These are phyloP conservation scores for Sporisorium iseilematis-ciliati DNA, from an alignment of 1,284 basidiomycete species.

Conservation along the genomic window DNA sequence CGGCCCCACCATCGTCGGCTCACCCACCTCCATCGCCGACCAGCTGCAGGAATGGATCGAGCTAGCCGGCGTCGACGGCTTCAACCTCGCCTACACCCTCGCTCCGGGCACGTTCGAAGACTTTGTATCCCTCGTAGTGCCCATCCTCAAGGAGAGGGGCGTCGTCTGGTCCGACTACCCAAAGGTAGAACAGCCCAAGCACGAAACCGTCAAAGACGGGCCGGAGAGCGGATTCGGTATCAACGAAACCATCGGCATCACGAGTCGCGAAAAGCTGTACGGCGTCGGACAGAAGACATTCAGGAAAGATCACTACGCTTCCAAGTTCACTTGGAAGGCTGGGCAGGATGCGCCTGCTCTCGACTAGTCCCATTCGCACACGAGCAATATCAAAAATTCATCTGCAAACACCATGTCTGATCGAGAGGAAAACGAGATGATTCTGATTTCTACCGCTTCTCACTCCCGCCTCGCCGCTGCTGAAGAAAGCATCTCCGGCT, in stretches of 20 bases:
- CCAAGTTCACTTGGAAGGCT: constrained; percentile 62
- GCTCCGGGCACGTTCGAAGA: constrained; percentile 63
- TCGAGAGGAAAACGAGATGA: no score
- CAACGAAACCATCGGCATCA: constrained; percentile 52
- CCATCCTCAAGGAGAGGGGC: constrained; percentile 60
- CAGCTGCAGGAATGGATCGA: constrained; percentile 61
- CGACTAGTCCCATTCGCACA: constrained; percentile 14
- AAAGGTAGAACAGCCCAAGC: constrained; percentile 13
- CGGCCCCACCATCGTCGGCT: constrained; percentile 60
- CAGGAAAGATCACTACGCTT: constrained; percentile 60
- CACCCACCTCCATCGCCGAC: constrained; percentile 48
- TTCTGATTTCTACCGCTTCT: no score
- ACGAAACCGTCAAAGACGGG: constrained; percentile 16
- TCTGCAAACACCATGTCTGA: neutral
- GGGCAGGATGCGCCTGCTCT: constrained; percentile 52
- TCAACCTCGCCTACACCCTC: constrained; percentile 59
- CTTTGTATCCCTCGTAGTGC: constrained; percentile 57
- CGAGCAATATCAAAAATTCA: neutral
- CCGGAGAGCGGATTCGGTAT: constrained; percentile 44
- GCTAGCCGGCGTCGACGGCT: constrained; percentile 60
- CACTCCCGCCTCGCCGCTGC: neutral
- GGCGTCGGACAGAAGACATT: constrained; percentile 59
- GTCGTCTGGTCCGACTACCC: constrained; percentile 65
- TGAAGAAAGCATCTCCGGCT: constrained; percentile 20
- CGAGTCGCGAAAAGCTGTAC: constrained; percentile 63